Evolutionary conservation across 108 stramenopile genomes (phyloP).

Genomic region (Skeletonema grethae): DNA sequence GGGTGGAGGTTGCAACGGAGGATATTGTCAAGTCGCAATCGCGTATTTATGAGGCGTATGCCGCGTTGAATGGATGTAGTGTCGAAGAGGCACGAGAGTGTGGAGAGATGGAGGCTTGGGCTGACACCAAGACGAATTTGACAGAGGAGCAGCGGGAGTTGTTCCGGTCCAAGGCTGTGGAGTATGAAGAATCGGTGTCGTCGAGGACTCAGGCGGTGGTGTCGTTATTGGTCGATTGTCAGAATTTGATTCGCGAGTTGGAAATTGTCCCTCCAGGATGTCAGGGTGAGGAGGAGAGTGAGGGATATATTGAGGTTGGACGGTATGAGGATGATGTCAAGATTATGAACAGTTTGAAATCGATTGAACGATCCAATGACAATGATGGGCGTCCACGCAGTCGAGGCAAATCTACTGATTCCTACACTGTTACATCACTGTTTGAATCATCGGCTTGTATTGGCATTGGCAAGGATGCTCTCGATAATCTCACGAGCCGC

Average conservation of each 20-base stretch:
- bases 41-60: slow-evolving; percentile 67
- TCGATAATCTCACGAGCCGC: slow-evolving; percentile 73
- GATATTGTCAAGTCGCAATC: slow-evolving; percentile 53
- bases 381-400: slow-evolving; percentile 3
- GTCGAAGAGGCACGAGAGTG: slow-evolving; percentile 28
- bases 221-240: slow-evolving; percentile 76
- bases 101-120: slow-evolving; percentile 51
- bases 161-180: slow-evolving; percentile 66
- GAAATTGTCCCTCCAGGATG: slow-evolving; percentile 54
- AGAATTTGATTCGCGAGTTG: slow-evolving; percentile 76
- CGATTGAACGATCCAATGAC: not conserved
- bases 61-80: slow-evolving; percentile 48
- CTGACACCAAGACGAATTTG: slow-evolving; percentile 67
- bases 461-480: slow-evolving; percentile 78
- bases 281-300: slow-evolving; percentile 1
- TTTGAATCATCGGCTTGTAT: slow-evolving; percentile 72
- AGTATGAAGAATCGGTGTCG: slow-evolving; percentile 68
- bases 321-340: slow-evolving; percentile 43
- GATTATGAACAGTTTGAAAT: slow-evolving; percentile 45
- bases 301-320: slow-evolving; percentile 22
- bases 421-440: slow-evolving; percentile 71
- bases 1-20: slow-evolving; percentile 45
- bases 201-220: slow-evolving; percentile 70
- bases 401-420: slow-evolving; percentile 13
- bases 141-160: slow-evolving; percentile 56